Conservation (phyloP, 108 stramenopile species). For the Conticribra weissflogii region DNA sequence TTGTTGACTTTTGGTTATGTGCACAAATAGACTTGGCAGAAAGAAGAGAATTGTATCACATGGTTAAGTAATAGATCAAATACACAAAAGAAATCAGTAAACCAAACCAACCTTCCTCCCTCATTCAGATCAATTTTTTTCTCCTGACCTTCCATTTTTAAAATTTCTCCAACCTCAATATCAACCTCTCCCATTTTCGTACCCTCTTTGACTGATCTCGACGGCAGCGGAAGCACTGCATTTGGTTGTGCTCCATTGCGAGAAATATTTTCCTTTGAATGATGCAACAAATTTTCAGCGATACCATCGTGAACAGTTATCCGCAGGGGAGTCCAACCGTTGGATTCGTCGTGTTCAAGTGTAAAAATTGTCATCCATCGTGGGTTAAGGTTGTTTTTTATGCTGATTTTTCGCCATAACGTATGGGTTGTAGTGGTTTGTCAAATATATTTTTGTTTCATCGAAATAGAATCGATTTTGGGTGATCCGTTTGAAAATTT, state of each 20-base stretch:
- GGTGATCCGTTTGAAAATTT: no score
- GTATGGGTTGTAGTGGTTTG: neutral
- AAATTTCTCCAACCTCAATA: conserved; percentile 14
- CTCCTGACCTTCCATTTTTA: conserved; percentile 16
- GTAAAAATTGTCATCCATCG: conserved; percentile 12
- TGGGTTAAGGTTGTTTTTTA: conserved; percentile 17
- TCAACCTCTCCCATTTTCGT: conserved; percentile 33
- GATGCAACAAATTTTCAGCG: no score
- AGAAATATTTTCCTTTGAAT: neutral
- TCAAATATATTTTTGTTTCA: no score
- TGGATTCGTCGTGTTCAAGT: conserved; percentile 14
- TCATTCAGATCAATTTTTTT: conserved; percentile 1
- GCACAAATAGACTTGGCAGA: conserved; percentile 9
- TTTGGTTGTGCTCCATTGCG: neutral
- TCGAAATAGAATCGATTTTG: no score
- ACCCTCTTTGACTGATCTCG: neutral
- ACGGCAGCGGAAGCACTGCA: neutral
- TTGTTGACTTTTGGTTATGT: conserved; percentile 7
- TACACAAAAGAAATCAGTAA: no score
- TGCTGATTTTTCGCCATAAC: neutral
- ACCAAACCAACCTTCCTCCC: conserved; percentile 8
- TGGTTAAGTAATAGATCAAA: neutral
- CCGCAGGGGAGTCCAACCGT: conserved; percentile 20
- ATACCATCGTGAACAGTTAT: conserved; percentile 27
- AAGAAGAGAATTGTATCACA: neutral